Conservation (phyloP, 768 basidiomycete species). For the Nidularia pulvinata region DNA sequence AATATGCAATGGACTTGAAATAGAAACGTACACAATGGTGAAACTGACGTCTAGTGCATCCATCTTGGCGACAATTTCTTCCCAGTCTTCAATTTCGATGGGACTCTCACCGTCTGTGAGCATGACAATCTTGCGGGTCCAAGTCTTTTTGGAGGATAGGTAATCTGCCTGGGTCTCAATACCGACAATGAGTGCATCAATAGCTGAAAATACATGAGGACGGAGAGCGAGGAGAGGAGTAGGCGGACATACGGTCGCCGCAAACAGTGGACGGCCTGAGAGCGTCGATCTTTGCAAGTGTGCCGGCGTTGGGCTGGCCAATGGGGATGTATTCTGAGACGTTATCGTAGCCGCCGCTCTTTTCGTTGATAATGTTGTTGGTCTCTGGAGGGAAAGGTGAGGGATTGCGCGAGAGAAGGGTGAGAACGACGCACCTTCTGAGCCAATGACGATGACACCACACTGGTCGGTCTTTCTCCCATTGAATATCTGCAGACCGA, state of each 20-base stretch:
- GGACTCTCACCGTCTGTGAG: slow-evolving; percentile 85
- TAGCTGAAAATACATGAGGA: slow-evolving; percentile 41
- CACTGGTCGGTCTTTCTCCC: slow-evolving; percentile 94
- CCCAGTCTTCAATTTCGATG: slow-evolving; percentile 77
- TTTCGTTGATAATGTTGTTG: slow-evolving; percentile 59
- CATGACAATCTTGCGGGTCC: slow-evolving; percentile 83
- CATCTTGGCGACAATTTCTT: slow-evolving; percentile 66
- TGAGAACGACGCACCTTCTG: slow-evolving; percentile 50
- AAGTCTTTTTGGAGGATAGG: slow-evolving; percentile 71
- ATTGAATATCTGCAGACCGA: slow-evolving; percentile 70
- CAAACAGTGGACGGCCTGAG: slow-evolving; percentile 52
- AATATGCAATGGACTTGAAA: background rate
- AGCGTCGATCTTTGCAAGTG: slow-evolving; percentile 63
- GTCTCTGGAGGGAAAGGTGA: slow-evolving; percentile 48
- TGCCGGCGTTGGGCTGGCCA: slow-evolving; percentile 60
- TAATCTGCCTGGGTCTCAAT: slow-evolving; percentile 76
- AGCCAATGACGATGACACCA: slow-evolving; percentile 88
- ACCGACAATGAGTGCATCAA: slow-evolving; percentile 87
- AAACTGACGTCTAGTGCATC: slow-evolving; percentile 54
- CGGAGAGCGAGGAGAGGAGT: background rate
- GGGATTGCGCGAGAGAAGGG: background rate
- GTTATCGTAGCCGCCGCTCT: slow-evolving; percentile 71
- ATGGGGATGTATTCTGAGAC: slow-evolving; percentile 73
- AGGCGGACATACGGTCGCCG: slow-evolving; percentile 63
- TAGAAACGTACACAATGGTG: slow-evolving; percentile 63